phyloP scores from a whole-genome alignment of 2,329 filamentous ascomycete species.

The Cytospora leucostoma region DNA sequence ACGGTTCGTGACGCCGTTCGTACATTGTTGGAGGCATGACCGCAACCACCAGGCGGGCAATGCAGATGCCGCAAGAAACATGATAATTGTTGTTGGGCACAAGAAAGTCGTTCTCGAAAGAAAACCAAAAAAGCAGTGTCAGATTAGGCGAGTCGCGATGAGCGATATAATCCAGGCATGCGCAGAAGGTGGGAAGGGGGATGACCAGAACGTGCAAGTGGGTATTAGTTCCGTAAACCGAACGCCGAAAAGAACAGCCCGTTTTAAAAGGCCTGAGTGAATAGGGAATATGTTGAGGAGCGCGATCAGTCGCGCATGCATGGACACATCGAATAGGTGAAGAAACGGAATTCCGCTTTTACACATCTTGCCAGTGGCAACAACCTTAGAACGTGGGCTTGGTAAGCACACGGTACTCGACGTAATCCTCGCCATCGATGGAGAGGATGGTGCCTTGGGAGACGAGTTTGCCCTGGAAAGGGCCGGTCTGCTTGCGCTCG shows the following conservation, averaged over 20 bases:
- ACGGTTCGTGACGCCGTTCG: background rate
- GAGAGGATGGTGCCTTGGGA: conserved; percentile 62
- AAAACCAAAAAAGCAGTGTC: background rate
- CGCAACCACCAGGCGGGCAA: background rate
- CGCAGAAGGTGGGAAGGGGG: background rate
- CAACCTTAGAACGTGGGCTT: conserved; percentile 56
- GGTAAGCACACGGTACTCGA: conserved; percentile 66
- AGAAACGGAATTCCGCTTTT: background rate
- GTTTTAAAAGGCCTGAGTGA: background rate
- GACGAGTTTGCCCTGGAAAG: conserved; percentile 64
- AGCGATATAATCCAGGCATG: background rate
- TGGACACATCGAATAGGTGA: background rate
- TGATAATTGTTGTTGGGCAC: background rate
- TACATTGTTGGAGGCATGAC: background rate
- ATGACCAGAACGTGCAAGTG: conserved; percentile 9
- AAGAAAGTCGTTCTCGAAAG: background rate
- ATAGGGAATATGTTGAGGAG: background rate
- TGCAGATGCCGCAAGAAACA: background rate
- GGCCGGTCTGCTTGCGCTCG: conserved; percentile 60
- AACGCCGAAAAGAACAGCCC: conserved; percentile 28
- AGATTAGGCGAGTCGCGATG: background rate
- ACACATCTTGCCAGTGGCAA: background rate
- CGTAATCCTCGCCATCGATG: conserved; percentile 68
- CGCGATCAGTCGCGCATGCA: background rate
- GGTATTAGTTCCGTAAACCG: conserved; percentile 25